phyloP scores from a whole-genome alignment of 176 grass and related monocot genomes.

The Triticum timopheevii region DNA sequence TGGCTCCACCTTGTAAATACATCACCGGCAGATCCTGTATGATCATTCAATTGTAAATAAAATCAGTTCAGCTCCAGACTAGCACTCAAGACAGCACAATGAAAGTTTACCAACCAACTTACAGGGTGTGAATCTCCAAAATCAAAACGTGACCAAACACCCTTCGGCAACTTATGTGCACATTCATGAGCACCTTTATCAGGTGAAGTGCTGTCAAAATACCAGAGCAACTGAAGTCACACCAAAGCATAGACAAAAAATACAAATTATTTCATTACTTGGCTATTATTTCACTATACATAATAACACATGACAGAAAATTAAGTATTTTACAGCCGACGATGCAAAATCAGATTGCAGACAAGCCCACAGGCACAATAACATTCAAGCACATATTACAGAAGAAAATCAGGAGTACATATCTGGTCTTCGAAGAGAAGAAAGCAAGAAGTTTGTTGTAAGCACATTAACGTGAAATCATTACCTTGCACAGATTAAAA shows the following conservation, averaged over 20 bases:
- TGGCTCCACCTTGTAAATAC: constrained; percentile 83
- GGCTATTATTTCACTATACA: background rate
- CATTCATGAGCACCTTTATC: constrained; percentile 72
- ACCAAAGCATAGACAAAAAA: background rate
- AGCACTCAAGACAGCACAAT: constrained; percentile 7
- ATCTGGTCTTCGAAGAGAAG: constrained; percentile 1
- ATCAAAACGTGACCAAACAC: constrained; percentile 83
- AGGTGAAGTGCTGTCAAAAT: constrained; percentile 66
- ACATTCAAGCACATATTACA: background rate
- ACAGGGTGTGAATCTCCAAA: constrained; percentile 91
- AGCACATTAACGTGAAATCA: background rate
- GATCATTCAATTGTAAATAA: constrained; percentile 15
- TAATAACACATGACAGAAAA: background rate
- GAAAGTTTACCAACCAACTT: constrained; percentile 41
- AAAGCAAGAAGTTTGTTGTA: background rate
- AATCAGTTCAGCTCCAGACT: background rate
- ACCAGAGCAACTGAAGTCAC: background rate
- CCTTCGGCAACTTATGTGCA: constrained; percentile 61
- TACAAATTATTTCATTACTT: constrained; percentile 11
- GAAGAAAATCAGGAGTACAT: constrained; percentile 7
- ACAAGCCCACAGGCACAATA: background rate
- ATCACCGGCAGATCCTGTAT: constrained; percentile 79
- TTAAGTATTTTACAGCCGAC: background rate
- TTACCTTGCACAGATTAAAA: constrained; percentile 89
- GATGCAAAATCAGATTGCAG: constrained; percentile 9